Percentiles rank a stretch among this genome's conserved stretches.
phyloP scores from a whole-genome alignment of 148 eudicot species.

The Polygonum aviculare region DNA sequence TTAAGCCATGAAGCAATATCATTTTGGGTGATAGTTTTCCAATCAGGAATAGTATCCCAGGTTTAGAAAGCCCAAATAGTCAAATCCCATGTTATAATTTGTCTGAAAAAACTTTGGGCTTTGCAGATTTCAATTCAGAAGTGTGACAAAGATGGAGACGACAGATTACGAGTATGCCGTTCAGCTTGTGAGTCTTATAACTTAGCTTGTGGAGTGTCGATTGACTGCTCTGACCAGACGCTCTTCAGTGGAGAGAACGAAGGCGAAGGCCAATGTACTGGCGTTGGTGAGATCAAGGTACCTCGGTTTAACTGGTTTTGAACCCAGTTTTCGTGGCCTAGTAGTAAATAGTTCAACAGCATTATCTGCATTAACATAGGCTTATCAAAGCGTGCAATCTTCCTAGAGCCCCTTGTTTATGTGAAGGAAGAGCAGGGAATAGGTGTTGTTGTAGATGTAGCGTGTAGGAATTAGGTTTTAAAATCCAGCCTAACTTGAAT shows the following conservation, averaged over 20 bases:
- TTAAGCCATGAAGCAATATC: too few species aligned
- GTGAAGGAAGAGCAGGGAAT: not conserved
- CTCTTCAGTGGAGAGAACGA: constrained; percentile 73
- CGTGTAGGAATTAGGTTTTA: not conserved
- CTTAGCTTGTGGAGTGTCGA: constrained; percentile 85
- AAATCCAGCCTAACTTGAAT: not conserved
- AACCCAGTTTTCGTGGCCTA: constrained; percentile 17
- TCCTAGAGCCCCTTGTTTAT: constrained; percentile 2
- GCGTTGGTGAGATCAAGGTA: constrained; percentile 51
- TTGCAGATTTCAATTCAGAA: constrained; percentile 88
- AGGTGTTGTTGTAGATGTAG: not conserved
- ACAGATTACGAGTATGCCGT: constrained; percentile 86
- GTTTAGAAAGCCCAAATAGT: too few species aligned
- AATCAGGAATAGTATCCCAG: too few species aligned
- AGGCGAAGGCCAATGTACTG: constrained; percentile 77
- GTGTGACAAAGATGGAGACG: constrained; percentile 85
- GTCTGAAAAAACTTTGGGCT: not conserved
- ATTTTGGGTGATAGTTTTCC: too few species aligned
- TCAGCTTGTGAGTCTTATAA: constrained; percentile 94
- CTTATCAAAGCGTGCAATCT: constrained; percentile 11
- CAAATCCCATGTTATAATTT: not conserved
- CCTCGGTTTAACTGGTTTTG: constrained; percentile 53
- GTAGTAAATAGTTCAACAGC: constrained; percentile 19
- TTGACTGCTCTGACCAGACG: constrained; percentile 94
- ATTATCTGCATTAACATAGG: constrained; percentile 50